Evolutionary conservation across 1,284 basidiomycete genomes (phyloP).

Genomic region (Trichosporon faecale): DNA sequence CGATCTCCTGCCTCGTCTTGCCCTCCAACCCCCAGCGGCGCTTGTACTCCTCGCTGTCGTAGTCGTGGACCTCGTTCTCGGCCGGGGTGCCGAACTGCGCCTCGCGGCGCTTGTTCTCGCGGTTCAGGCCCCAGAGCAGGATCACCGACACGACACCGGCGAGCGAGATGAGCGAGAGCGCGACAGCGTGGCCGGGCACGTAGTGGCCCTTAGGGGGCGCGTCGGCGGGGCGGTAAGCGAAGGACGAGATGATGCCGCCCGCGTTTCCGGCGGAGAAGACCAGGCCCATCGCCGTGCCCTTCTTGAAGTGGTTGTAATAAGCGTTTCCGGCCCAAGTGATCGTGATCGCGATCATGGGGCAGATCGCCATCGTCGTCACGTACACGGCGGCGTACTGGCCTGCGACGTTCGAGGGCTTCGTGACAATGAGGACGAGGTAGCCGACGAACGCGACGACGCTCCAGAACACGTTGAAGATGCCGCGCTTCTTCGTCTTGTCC

Average conservation of each 20-base stretch:
- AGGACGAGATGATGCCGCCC: conserved; percentile 53
- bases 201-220: conserved; percentile 28
- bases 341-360: conserved; percentile 51
- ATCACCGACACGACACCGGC: conserved; percentile 38
- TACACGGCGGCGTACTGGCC: conserved; percentile 53
- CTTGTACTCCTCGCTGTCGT: conserved; percentile 39
- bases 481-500: conserved; percentile 49
- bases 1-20: conserved; percentile 48
- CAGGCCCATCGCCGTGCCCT: conserved; percentile 53
- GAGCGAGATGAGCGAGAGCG: conserved; percentile 44
- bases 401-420: conserved; percentile 22
- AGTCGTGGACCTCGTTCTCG: conserved; percentile 62
- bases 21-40: conserved; percentile 48
- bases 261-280: conserved; percentile 53
- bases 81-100: conserved; percentile 35
- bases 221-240: conserved; percentile 47
- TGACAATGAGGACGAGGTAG: conserved; percentile 37
- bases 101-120: conserved; percentile 50
- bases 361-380: conserved; percentile 49
- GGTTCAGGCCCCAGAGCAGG: conserved; percentile 39
- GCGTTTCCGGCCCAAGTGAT: conserved; percentile 54
- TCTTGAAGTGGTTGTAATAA: conserved; percentile 49
- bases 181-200: conserved; percentile 45
- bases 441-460: conserved; percentile 48
- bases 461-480: conserved; percentile 53